Conservation (phyloP, 2,329 filamentous ascomycete genomes). For the Raffaelea deltoideospora region DNA sequence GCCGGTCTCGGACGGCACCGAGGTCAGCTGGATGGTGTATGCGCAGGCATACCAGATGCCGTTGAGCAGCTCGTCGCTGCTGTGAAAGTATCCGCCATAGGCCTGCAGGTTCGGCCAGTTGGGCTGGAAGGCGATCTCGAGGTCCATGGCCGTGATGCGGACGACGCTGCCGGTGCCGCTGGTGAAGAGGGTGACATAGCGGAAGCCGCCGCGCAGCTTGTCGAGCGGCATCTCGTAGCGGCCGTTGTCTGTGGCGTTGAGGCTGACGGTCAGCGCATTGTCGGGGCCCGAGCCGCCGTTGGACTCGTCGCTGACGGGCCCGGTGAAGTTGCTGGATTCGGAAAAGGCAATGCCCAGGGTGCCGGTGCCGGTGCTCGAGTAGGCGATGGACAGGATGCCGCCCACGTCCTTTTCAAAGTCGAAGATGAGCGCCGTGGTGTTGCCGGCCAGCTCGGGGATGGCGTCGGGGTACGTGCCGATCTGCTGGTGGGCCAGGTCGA, state of each 20-base stretch:
- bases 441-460: too few species aligned
- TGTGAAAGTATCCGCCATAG: slow-evolving; percentile 37
- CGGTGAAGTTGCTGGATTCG: background rate
- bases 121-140: slow-evolving; percentile 22
- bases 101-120: slow-evolving; percentile 28
- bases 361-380: too few species aligned
- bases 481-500: too few species aligned
- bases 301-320: background rate
- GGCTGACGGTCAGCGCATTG: slow-evolving; percentile 26
- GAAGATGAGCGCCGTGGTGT: too few species aligned
- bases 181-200: slow-evolving; percentile 31
- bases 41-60: slow-evolving; percentile 34
- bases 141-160: slow-evolving; percentile 8
- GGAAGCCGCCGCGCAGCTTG: slow-evolving; percentile 32
- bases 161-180: background rate
- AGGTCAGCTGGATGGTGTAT: slow-evolving; percentile 24
- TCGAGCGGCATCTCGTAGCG: slow-evolving; percentile 22
- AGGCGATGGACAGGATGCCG: too few species aligned
- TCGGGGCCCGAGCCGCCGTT: slow-evolving; percentile 23
- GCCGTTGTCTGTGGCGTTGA: too few species aligned
- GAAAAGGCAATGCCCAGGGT: background rate
- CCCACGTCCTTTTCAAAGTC: too few species aligned
- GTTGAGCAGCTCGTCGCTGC: slow-evolving; percentile 33
- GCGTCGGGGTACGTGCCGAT: too few species aligned
- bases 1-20: slow-evolving; percentile 15